These are phyloP conservation scores for Leccinum subtestaceum DNA, from an alignment of 768 basidiomycete species.

Conservation along the genomic window DNA sequence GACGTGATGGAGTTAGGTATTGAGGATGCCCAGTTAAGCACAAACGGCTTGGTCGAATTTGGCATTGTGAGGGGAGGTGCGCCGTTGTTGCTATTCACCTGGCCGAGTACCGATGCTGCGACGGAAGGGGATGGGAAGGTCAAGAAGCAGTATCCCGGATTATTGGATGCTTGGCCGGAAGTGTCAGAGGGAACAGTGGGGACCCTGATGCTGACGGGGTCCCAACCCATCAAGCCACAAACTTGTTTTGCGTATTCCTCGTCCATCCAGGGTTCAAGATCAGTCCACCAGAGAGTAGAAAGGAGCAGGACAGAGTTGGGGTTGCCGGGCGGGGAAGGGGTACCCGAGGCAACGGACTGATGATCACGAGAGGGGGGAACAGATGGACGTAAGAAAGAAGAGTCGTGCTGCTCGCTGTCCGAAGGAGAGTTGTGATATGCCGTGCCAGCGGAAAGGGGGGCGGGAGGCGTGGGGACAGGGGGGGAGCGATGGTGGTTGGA, in stretches of 20 bases:
- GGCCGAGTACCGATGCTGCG: slow-evolving; percentile 67
- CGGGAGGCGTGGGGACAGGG: slow-evolving; percentile 27
- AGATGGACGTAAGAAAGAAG: slow-evolving; percentile 13
- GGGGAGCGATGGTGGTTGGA: slow-evolving; percentile 47
- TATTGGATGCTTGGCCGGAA: slow-evolving; percentile 68
- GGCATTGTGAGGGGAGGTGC: slow-evolving; percentile 67
- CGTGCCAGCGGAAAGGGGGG: slow-evolving; percentile 17
- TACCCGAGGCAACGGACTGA: slow-evolving; percentile 12
- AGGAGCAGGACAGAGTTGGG: slow-evolving; percentile 37
- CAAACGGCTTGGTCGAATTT: slow-evolving; percentile 79
- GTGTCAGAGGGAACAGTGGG: slow-evolving; percentile 59
- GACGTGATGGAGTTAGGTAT: slow-evolving; percentile 36
- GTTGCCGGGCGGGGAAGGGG: slow-evolving; percentile 26
- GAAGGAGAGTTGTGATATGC: slow-evolving; percentile 16
- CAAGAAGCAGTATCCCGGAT: slow-evolving; percentile 85
- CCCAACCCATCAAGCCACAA: slow-evolving; percentile 85
- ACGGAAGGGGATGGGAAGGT: slow-evolving; percentile 73
- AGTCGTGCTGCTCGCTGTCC: slow-evolving; percentile 24
- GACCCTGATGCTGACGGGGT: slow-evolving; percentile 69
- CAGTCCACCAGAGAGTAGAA: slow-evolving; percentile 80
- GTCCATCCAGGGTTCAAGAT: slow-evolving; percentile 96
- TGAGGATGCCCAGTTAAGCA: slow-evolving; percentile 71
- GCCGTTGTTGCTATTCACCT: slow-evolving; percentile 51
- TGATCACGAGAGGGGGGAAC: slow-evolving; percentile 19
- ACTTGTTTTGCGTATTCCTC: slow-evolving; percentile 92